Conservation (phyloP, 495 filamentous ascomycete species). For the Trichodelitschia bisporula region DNA sequence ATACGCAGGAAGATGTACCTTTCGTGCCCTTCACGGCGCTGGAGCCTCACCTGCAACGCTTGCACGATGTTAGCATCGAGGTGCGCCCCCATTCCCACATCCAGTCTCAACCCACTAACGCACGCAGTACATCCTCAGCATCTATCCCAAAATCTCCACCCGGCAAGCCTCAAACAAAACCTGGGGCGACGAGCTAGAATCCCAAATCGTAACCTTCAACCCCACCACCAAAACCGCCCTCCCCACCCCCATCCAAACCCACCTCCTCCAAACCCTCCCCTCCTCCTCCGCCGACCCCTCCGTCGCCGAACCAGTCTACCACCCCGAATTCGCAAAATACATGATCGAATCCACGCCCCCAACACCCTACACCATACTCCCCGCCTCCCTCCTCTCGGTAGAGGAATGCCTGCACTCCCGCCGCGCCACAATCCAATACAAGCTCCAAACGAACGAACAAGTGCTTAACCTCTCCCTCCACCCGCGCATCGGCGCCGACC, state of each 20-base stretch:
- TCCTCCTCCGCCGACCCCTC: not conserved
- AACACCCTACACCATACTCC: not conserved
- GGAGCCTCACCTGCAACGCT: no score
- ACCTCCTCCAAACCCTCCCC: no score
- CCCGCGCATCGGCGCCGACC: not conserved
- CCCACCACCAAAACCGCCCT: not conserved
- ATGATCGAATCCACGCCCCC: not conserved
- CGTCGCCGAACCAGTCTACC: not conserved
- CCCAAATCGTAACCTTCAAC: not conserved
- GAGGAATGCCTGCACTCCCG: not conserved
- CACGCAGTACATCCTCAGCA: not conserved
- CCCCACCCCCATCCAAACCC: not conserved
- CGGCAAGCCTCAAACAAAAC: not conserved
- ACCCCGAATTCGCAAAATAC: not conserved
- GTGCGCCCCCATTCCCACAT: not conserved
- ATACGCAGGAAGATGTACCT: no score
- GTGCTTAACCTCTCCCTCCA: not conserved
- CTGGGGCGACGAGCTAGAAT: constrained; percentile 1
- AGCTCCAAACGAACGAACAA: not conserved
- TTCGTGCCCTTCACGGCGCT: no score
- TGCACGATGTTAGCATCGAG: not conserved
- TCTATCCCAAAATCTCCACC: not conserved
- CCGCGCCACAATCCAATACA: not conserved
- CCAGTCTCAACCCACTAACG: not conserved
- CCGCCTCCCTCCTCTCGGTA: not conserved